A percentile compares a stretch with the other conserved stretches of the same genome.
phyloP scores from a whole-genome alignment of 768 basidiomycete species.

The Boletus tylopilopsis region DNA sequence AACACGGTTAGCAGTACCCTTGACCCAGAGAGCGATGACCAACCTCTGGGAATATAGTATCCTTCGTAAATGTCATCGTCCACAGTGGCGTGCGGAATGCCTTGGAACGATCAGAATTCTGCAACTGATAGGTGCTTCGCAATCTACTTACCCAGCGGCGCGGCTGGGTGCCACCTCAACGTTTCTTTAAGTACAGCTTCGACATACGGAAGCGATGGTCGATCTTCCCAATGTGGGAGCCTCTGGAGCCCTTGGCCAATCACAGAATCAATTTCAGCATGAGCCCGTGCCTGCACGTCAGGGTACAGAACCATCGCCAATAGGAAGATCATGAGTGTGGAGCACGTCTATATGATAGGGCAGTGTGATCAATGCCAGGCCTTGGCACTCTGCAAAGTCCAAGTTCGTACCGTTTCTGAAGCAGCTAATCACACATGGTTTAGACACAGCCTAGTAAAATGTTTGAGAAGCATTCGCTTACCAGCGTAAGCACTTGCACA shows the following conservation, averaged over 20 bases:
- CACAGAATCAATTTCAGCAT: constrained; percentile 17
- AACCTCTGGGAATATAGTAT: constrained; percentile 50
- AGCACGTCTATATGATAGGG: constrained; percentile 16
- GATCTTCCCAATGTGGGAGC: constrained; percentile 20
- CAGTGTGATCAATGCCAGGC: constrained; percentile 7
- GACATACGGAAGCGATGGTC: constrained; percentile 18
- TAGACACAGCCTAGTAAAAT: constrained; percentile 5
- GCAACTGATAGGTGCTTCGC: not conserved
- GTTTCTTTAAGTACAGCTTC: constrained; percentile 22
- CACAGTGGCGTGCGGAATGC: constrained; percentile 32
- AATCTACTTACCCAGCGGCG: constrained; percentile 8
- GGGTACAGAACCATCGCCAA: constrained; percentile 26
- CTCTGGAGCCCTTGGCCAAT: constrained; percentile 17
- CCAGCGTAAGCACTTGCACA: constrained; percentile 20
- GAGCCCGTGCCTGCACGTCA: constrained; percentile 20
- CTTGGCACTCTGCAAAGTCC: not conserved
- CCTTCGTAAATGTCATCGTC: constrained; percentile 41
- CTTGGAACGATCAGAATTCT: constrained; percentile 6
- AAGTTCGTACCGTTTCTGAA: constrained; percentile 20
- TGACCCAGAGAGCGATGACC: constrained; percentile 7
- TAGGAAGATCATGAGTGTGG: constrained; percentile 18
- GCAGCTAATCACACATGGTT: constrained; percentile 12
- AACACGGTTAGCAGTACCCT: not conserved
- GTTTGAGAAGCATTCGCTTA: not conserved
- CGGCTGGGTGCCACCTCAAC: constrained; percentile 23